A percentile compares a stretch with the other conserved stretches of the same genome.
Conservation (phyloP, 371 early-diverging fungal species). For the Caulochytrium protostelioides region DNA sequence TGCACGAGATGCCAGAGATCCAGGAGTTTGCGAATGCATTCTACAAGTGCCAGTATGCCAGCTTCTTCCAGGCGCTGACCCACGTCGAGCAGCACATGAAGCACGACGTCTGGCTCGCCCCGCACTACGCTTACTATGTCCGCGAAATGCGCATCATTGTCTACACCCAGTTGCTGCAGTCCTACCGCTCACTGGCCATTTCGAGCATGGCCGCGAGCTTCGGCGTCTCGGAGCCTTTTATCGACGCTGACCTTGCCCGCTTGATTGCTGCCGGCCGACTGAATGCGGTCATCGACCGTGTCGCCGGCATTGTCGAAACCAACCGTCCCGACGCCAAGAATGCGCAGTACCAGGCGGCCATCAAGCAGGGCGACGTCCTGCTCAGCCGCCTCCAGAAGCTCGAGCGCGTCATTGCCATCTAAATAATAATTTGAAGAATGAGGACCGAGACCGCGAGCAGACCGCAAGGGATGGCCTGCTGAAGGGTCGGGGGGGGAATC, state of each 20-base stretch:
- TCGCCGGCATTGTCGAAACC: conserved; percentile 89
- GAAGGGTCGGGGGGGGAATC: no score
- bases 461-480: no score
- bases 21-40: conserved; percentile 64
- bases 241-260: conserved; percentile 84
- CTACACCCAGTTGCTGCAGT: conserved; percentile 92
- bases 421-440: no score
- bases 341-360: conserved; percentile 79
- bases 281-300: conserved; percentile 97
- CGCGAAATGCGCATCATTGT: conserved; percentile 95
- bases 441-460: no score
- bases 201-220: conserved; percentile 92
- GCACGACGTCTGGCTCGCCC: conserved; percentile 41
- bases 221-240: conserved; percentile 84
- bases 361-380: conserved; percentile 90
- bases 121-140: conserved; percentile 73
- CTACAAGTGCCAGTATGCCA: conserved; percentile 81
- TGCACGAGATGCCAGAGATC: conserved; percentile 66
- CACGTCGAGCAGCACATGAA: conserved; percentile 46
- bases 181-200: conserved; percentile 85
- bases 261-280: conserved; percentile 93
- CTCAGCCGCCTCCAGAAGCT: conserved; percentile 90
- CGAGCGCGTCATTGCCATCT: conserved; percentile 59
- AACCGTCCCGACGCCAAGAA: conserved; percentile 92
- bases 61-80: conserved; percentile 66